Conservation (phyloP, 2,329 filamentous ascomycete genomes). For the Colletotrichum sidae region DNA sequence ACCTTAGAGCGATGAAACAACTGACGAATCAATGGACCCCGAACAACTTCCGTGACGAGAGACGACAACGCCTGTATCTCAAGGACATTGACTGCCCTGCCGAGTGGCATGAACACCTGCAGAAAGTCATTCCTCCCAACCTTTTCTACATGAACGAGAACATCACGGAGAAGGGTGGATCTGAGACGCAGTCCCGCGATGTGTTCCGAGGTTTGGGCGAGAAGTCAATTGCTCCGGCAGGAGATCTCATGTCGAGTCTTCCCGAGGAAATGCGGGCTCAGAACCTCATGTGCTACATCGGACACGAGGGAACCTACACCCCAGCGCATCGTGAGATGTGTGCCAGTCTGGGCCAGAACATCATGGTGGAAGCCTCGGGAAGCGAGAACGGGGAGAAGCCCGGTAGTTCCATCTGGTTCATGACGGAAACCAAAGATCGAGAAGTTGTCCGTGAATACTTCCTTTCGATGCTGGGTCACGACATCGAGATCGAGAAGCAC, state of each 20-base stretch:
- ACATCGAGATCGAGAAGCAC: conserved; percentile 96
- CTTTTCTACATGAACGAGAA: conserved; percentile 92
- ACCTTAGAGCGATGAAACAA: conserved; percentile 86
- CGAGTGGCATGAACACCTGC: conserved; percentile 85
- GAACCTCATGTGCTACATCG: conserved; percentile 98
- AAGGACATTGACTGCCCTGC: conserved; percentile 97
- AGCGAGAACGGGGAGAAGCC: conserved; percentile 79
- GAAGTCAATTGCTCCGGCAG: conserved; percentile 74
- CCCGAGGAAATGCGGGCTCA: conserved; percentile 89
- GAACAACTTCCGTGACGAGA: conserved; percentile 81
- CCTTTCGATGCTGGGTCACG: conserved; percentile 90
- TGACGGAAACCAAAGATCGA: conserved; percentile 96
- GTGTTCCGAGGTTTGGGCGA: conserved; percentile 61
- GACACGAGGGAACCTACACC: conserved; percentile 96
- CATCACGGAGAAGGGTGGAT: conserved; percentile 59
- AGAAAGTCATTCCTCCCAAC: conserved; percentile 80
- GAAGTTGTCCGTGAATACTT: conserved; percentile 94
- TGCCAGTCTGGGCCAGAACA: conserved; percentile 93
- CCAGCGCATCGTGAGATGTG: conserved; percentile 98
- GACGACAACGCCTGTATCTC: conserved; percentile 88
- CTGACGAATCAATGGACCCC: conserved; percentile 85
- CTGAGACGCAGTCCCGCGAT: conserved; percentile 40
- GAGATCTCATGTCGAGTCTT: conserved; percentile 95
- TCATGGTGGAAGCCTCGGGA: conserved; percentile 94
- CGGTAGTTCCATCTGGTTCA: conserved; percentile 97